Percentiles rank a stretch among this genome's conserved stretches.
Evolutionary conservation across 177 flowering plant species (phyloP).

Genomic region (Telopea speciosissima): DNA sequence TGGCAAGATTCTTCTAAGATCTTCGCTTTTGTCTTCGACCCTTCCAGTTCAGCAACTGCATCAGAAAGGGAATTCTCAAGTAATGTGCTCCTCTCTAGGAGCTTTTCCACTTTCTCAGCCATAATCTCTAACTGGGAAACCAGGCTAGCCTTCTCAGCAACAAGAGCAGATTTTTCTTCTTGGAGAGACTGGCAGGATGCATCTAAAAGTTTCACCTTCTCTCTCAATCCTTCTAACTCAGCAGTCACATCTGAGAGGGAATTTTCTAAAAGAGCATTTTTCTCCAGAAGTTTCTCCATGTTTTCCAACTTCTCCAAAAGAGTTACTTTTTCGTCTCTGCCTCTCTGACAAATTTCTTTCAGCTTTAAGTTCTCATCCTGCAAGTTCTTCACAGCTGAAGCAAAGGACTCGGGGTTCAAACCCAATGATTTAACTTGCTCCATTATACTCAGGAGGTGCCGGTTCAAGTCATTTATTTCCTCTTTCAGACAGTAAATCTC

Average conservation of each 20-base stretch:
- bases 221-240: slow-evolving; percentile 49
- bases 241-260: slow-evolving; percentile 43
- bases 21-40: slow-evolving; percentile 34
- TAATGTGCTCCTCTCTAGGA: slow-evolving; percentile 38
- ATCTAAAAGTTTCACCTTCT: slow-evolving; percentile 43
- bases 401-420: slow-evolving; percentile 44
- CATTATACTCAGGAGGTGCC: slow-evolving; percentile 40
- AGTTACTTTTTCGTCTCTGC: slow-evolving; percentile 38
- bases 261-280: slow-evolving; percentile 38
- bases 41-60: slow-evolving; percentile 53
- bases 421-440: slow-evolving; percentile 59
- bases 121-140: slow-evolving; percentile 39
- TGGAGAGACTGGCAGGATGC: slow-evolving; percentile 45
- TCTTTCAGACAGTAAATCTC: slow-evolving; percentile 59
- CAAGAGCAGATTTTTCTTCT: slow-evolving; percentile 57
- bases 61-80: slow-evolving; percentile 56
- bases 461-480: slow-evolving; percentile 49
- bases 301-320: slow-evolving; percentile 45
- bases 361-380: slow-evolving; percentile 62
- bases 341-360: slow-evolving; percentile 42
- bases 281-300: slow-evolving; percentile 40
- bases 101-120: slow-evolving; percentile 39
- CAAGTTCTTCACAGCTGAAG: slow-evolving; percentile 50
- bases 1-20: slow-evolving; percentile 48
- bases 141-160: slow-evolving; percentile 50